Evolutionary conservation across 345 rosid genomes (phyloP), one percentile per base, ranked within the genome.

Genomic region (Dimocarpus longan): DNA sequence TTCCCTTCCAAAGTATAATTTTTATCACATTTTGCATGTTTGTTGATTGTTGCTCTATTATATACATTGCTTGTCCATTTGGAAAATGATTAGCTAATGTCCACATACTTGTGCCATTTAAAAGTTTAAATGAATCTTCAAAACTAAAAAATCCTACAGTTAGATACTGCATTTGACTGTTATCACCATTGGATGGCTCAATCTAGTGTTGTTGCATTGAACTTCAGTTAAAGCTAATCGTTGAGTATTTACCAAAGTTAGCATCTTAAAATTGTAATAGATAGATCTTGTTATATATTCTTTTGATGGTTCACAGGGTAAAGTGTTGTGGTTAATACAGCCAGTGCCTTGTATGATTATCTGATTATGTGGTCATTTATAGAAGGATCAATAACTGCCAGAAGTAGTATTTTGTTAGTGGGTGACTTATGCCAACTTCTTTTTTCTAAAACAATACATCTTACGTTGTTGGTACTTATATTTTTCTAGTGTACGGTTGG

Each of bases 1-100:
- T 22, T 72, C 84, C 28, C 85, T 85, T 39, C 82, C 87, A 76
- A 89, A 83, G 92, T 89, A 85, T 13, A 11, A 68, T 12, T 50
- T 16, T 19, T 48, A 62, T 37, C 50, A 16, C 10, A 19, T 15
- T 28, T 56, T 76, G 5, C 16, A 40, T 46, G 44, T 57, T 39
- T n/a, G 3, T 50, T 40, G n/a, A 56, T 39, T 54, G 73, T 21
- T 75, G 50, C 32, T 48, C 50, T 39, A 65, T 65, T 68, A 19
- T n/a, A 3, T 68, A 40, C 46, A 62, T 22, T 67, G 43, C 70
- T 21, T 66, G 46, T 50, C 52, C 39, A 37, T 52, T 76, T 37
- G 6, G 16, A 50, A 28, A 76, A 37, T 26, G 10, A 18, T 57
- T 46, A 46, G 26, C 11, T 19, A 57, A 57, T 57, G 63, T 57